phyloP scores from a whole-genome alignment of 1,139 yeast genomes.

The Candida sp. region DNA sequence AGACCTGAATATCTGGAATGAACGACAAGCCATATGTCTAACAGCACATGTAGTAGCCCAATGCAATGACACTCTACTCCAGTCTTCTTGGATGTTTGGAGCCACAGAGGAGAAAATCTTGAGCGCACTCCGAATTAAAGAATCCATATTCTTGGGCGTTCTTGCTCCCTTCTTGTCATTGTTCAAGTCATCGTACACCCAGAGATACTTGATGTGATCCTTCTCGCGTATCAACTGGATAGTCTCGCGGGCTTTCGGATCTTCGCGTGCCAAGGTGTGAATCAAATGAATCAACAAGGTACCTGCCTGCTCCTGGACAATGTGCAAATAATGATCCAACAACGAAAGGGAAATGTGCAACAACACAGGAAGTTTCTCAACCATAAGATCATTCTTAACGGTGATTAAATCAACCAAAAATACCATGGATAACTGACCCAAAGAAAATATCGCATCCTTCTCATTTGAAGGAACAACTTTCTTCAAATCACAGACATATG shows the following conservation, averaged over 20 bases:
- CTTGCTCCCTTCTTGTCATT: slow-evolving; percentile 82
- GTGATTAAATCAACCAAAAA: slow-evolving; percentile 81
- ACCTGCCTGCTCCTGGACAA: slow-evolving; percentile 87
- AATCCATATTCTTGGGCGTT: slow-evolving; percentile 88
- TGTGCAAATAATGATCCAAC: slow-evolving; percentile 82
- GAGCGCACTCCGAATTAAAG: slow-evolving; percentile 68
- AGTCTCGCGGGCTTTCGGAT: slow-evolving; percentile 55
- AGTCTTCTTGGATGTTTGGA: slow-evolving; percentile 69
- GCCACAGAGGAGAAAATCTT: slow-evolving; percentile 54
- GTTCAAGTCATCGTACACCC: slow-evolving; percentile 90
- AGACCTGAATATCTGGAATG: slow-evolving; percentile 91
- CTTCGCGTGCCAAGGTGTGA: slow-evolving; percentile 63
- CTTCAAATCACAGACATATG: slow-evolving; percentile 78
- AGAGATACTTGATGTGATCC: slow-evolving; percentile 44
- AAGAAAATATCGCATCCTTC: slow-evolving; percentile 80
- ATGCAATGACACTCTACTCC: slow-evolving; percentile 83
- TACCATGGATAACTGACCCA: slow-evolving; percentile 86
- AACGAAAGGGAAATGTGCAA: slow-evolving; percentile 80
- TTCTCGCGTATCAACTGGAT: slow-evolving; percentile 57
- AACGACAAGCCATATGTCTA: slow-evolving; percentile 94
- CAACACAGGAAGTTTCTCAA: slow-evolving; percentile 68
- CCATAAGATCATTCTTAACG: slow-evolving; percentile 59
- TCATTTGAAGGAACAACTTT: slow-evolving; percentile 59
- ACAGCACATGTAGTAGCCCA: slow-evolving; percentile 99
- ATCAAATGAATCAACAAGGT: slow-evolving; percentile 76